Conservation (phyloP, 371 early-diverging fungal genomes). For the Nosema muscidifuracis region DNA sequence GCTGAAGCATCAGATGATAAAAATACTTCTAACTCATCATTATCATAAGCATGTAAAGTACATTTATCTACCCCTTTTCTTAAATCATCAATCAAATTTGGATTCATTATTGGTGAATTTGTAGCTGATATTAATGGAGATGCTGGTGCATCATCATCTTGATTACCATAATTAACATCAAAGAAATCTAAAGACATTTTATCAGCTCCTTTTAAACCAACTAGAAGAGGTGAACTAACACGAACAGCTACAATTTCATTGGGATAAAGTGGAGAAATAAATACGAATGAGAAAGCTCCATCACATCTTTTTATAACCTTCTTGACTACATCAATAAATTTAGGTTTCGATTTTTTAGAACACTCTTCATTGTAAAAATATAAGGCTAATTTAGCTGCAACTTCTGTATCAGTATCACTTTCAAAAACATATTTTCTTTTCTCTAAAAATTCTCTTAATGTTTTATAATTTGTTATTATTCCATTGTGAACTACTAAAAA, state of each 20-base stretch:
- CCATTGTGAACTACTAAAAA: slow-evolving; percentile 95
- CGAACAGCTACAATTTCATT: slow-evolving; percentile 86
- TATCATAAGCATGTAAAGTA: slow-evolving; percentile 2
- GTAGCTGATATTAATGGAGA: slow-evolving; percentile 34
- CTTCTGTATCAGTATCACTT: slow-evolving; percentile 95
- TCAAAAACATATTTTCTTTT: slow-evolving; percentile 91
- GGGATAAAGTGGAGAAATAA: slow-evolving; percentile 82
- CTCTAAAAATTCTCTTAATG: slow-evolving; percentile 74
- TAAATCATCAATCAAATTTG: slow-evolving; percentile 13
- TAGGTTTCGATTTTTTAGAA: slow-evolving; percentile 60
- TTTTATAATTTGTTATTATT: slow-evolving; percentile 95
- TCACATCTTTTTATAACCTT: slow-evolving; percentile 66
- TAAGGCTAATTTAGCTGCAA: slow-evolving; percentile 87
- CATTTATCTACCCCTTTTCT: slow-evolving; percentile 23
- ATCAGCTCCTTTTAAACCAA: slow-evolving; percentile 91
- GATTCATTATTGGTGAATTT: background rate
- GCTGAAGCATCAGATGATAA: slow-evolving; percentile 93
- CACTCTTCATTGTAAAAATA: slow-evolving; percentile 82
- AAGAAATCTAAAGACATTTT: slow-evolving; percentile 85
- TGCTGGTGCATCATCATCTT: slow-evolving; percentile 12
- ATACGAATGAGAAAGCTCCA: slow-evolving; percentile 93
- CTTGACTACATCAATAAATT: slow-evolving; percentile 51
- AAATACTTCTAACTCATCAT: slow-evolving; percentile 84
- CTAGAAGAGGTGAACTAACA: slow-evolving; percentile 88
- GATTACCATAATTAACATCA: slow-evolving; percentile 68